phyloP scores from a whole-genome alignment of 148 eudicot species.

The Chenopodium suecicum region DNA sequence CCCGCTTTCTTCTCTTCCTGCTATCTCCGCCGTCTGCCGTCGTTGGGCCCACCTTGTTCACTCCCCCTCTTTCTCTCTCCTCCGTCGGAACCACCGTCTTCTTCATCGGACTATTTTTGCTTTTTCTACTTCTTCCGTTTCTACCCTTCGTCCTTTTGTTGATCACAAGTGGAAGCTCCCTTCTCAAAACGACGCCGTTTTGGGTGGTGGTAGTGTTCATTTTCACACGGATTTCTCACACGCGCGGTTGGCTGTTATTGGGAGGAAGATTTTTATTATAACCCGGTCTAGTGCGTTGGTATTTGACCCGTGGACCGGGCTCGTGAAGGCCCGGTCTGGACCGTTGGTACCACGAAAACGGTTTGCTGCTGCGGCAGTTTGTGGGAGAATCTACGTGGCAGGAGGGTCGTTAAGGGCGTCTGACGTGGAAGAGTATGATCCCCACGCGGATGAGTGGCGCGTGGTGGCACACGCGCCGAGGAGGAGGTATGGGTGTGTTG shows the following conservation, averaged over 20 bases:
- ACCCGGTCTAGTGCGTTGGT: slow-evolving; percentile 36
- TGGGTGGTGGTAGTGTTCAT: not conserved
- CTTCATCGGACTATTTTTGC: slow-evolving; percentile 50
- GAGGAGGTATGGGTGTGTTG: slow-evolving; percentile 76
- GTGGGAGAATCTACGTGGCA: slow-evolving; percentile 58
- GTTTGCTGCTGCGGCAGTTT: slow-evolving; percentile 58
- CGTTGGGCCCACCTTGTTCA: slow-evolving; percentile 64
- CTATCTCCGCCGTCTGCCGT: slow-evolving; percentile 59
- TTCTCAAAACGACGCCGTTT: slow-evolving; percentile 19
- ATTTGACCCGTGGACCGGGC: slow-evolving; percentile 72
- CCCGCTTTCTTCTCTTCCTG: slow-evolving; percentile 51
- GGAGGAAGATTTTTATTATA: slow-evolving; percentile 48
- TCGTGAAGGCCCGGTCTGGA: slow-evolving; percentile 29
- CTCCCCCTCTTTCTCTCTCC: slow-evolving; percentile 45
- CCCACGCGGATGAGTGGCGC: slow-evolving; percentile 50
- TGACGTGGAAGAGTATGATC: slow-evolving; percentile 73
- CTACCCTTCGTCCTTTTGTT: slow-evolving; percentile 30
- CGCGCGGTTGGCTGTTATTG: slow-evolving; percentile 44
- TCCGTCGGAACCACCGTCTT: slow-evolving; percentile 45
- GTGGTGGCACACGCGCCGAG: slow-evolving; percentile 64
- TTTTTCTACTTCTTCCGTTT: slow-evolving; percentile 38
- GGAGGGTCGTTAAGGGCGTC: slow-evolving; percentile 59
- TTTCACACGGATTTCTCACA: slow-evolving; percentile 34
- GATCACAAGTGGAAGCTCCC: slow-evolving; percentile 40
- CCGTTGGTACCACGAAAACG: slow-evolving; percentile 53